These are phyloP conservation scores for Eutreptiella sp. DNA, from an alignment of 208 protist species.

Conservation along the genomic window DNA sequence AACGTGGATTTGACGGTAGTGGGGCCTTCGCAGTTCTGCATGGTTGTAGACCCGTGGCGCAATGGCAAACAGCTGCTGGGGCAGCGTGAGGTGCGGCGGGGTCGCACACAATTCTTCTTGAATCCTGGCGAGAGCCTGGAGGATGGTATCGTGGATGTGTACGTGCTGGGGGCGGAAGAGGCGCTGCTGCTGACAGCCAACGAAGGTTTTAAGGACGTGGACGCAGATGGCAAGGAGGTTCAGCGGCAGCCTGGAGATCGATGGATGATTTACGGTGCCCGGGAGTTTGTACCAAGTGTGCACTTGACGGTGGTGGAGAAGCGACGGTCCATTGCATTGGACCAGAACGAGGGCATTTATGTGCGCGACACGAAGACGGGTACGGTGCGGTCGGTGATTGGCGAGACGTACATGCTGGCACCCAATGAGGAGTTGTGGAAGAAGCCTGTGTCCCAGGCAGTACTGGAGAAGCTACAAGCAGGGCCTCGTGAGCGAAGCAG, in stretches of 20 bases:
- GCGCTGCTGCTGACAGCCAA: constrained; percentile 56
- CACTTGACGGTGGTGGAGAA: constrained; percentile 78
- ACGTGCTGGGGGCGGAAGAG: constrained; percentile 44
- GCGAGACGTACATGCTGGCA: constrained; percentile 82
- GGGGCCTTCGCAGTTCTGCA: constrained; percentile 56
- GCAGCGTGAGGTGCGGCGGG: constrained; percentile 45
- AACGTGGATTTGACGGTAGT: constrained; percentile 56
- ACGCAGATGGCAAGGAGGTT: constrained; percentile 17
- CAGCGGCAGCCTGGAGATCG: constrained; percentile 54
- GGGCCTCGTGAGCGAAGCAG: constrained; percentile 30
- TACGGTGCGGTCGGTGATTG: constrained; percentile 71
- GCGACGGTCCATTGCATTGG: constrained; percentile 71
- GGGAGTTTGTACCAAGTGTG: constrained; percentile 77
- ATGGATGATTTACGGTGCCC: constrained; percentile 87
- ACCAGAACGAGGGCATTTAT: constrained; percentile 90
- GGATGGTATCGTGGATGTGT: constrained; percentile 33
- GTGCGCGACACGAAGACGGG: constrained; percentile 82
- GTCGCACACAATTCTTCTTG: constrained; percentile 52
- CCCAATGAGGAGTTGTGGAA: constrained; percentile 88
- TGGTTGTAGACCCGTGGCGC: constrained; percentile 61
- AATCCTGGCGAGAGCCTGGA: constrained; percentile 52
- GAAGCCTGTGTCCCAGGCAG: constrained; percentile 71
- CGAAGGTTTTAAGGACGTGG: constrained; percentile 43
- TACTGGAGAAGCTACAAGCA: constrained; percentile 74
- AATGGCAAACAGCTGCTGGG: constrained; percentile 69